Percentiles rank a stretch among this genome's conserved stretches.
Conservation (phyloP, 306 rosid species). For the Inga oerstediana region DNA sequence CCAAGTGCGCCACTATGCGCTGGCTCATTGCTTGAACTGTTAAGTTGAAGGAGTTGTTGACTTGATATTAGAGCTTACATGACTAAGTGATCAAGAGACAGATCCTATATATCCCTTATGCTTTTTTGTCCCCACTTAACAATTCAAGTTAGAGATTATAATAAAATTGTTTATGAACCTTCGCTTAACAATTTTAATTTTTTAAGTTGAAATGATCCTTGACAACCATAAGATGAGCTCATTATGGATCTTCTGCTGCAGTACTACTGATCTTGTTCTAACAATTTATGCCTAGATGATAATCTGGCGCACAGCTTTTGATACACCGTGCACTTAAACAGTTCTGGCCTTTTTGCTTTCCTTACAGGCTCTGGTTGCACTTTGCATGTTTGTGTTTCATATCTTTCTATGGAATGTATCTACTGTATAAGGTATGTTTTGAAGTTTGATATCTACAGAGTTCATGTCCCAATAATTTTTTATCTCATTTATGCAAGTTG, state of each 20-base stretch:
- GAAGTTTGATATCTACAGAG: constrained; percentile 18
- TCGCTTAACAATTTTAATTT: background rate
- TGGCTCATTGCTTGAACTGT: too few relatives aligned
- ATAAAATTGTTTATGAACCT: background rate
- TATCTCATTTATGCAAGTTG: constrained; percentile 3
- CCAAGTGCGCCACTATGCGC: too few relatives aligned
- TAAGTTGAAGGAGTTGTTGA: too few relatives aligned
- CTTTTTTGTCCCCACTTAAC: too few relatives aligned
- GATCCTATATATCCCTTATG: too few relatives aligned
- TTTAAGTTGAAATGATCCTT: background rate
- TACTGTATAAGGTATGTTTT: constrained; percentile 70
- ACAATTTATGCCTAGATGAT: constrained; percentile 5
- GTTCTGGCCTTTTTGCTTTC: constrained; percentile 33
- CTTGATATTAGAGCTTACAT: too few relatives aligned
- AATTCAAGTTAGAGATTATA: too few relatives aligned
- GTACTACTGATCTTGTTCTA: background rate
- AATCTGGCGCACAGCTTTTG: background rate
- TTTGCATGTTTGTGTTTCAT: constrained; percentile 78
- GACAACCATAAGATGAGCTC: background rate
- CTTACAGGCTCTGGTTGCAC: constrained; percentile 92
- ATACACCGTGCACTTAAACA: background rate
- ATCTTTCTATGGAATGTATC: constrained; percentile 79
- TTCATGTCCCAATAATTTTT: background rate
- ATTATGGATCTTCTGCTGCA: constrained; percentile 1
- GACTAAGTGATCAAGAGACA: too few relatives aligned